Evolutionary conservation across 2,329 filamentous ascomycete genomes (phyloP).

Genomic region (Xylariaceae sp.): DNA sequence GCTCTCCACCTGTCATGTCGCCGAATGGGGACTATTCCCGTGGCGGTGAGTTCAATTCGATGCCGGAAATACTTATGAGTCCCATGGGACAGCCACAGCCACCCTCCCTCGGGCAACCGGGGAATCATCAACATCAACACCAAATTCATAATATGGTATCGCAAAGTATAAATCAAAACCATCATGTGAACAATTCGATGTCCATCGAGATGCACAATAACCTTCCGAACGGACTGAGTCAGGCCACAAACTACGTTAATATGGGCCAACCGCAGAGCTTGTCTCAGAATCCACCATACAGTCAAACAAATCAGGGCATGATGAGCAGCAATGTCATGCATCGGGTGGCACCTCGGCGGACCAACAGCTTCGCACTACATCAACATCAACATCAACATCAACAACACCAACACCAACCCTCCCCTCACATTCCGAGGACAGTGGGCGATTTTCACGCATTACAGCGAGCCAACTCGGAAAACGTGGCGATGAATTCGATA

Average conservation of each 20-base stretch:
- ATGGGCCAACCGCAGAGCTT: slow-evolving; percentile 32
- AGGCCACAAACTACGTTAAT: slow-evolving; percentile 31
- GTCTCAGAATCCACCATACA: slow-evolving; percentile 29
- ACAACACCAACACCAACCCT: slow-evolving; percentile 28
- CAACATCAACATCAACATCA: slow-evolving; percentile 32
- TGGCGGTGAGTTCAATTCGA: slow-evolving; percentile 45
- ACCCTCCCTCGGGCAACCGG: slow-evolving; percentile 33
- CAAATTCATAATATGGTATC: slow-evolving; percentile 27
- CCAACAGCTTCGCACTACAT: slow-evolving; percentile 40
- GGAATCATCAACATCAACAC: slow-evolving; percentile 30
- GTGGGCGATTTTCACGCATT: slow-evolving; percentile 49
- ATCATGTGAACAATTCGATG: slow-evolving; percentile 35
- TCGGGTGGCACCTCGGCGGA: slow-evolving; percentile 36
- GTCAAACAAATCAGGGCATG: slow-evolving; percentile 28
- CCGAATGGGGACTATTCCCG: slow-evolving; percentile 48
- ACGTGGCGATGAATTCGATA: slow-evolving; percentile 34
- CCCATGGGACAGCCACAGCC: slow-evolving; percentile 40
- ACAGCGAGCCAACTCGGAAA: slow-evolving; percentile 43
- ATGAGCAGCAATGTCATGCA: slow-evolving; percentile 34
- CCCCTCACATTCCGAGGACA: slow-evolving; percentile 38
- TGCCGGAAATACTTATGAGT: slow-evolving; percentile 53
- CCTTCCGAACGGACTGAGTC: slow-evolving; percentile 29
- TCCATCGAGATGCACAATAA: slow-evolving; percentile 33
- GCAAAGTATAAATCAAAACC: slow-evolving; percentile 34
- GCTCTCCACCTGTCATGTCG: slow-evolving; percentile 52